A percentile compares a stretch with the other conserved stretches of the same genome.
Conservation (phyloP, 306 rosid species). For the Mucuna pruriens region DNA sequence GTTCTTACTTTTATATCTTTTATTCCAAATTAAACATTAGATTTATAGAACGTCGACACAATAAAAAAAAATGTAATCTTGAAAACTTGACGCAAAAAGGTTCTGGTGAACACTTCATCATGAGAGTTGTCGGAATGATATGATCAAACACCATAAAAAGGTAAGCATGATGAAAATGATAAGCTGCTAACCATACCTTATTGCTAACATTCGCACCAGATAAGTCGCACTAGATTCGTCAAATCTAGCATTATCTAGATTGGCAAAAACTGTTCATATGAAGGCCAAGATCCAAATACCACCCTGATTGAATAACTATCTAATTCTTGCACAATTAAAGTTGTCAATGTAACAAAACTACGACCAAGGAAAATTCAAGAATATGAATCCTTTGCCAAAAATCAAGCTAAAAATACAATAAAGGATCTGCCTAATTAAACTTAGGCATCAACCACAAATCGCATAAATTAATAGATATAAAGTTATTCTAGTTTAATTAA, state of each 20-base stretch:
- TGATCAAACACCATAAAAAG: neutral
- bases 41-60: neutral
- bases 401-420: too few relatives aligned
- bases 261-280: neutral
- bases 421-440: too few relatives aligned
- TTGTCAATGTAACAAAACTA: too few relatives aligned
- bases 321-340: neutral
- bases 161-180: neutral
- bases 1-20: too few relatives aligned
- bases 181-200: neutral
- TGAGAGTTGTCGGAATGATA: neutral
- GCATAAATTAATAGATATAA: too few relatives aligned
- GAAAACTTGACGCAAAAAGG: neutral
- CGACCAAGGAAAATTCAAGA: too few relatives aligned
- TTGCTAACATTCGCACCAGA: neutral
- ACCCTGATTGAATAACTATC: neutral
- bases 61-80: too few relatives aligned
- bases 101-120: neutral
- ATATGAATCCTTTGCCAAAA: too few relatives aligned
- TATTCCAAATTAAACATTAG: too few relatives aligned
- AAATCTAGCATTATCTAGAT: neutral
- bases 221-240: neutral
- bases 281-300: slow-evolving; percentile 4
- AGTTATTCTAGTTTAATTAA: too few relatives aligned
- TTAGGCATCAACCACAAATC: too few relatives aligned